Percentiles rank a stretch among this genome's conserved stretches.
Conservation (phyloP, 305 asterid species). For the Fraxinus xanthoxyloides region DNA sequence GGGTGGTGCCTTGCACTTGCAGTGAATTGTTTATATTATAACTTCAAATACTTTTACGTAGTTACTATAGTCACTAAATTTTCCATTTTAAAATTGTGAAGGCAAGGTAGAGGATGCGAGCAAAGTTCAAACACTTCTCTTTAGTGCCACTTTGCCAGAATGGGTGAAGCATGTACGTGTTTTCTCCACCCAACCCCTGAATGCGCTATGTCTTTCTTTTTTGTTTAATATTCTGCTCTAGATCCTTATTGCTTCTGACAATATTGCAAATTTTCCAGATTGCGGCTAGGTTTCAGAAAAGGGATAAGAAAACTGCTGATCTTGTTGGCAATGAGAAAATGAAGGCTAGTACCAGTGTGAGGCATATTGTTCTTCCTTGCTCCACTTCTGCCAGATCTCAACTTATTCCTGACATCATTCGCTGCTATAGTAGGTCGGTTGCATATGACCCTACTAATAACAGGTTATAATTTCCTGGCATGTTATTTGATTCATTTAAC, state of each 20-base stretch:
- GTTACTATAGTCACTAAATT: background rate
- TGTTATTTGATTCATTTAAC: background rate
- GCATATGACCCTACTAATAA: slow-evolving; percentile 7
- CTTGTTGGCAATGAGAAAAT: too few species aligned
- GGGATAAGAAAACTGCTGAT: too few species aligned
- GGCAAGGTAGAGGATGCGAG: slow-evolving; percentile 87
- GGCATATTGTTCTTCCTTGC: slow-evolving; percentile 91
- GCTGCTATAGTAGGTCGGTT: slow-evolving; percentile 87
- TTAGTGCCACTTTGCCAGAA: slow-evolving; percentile 87
- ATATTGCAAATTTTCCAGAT: slow-evolving; percentile 38
- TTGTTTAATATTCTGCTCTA: background rate
- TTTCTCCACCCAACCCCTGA: background rate
- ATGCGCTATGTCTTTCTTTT: background rate
- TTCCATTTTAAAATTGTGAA: slow-evolving; percentile 16
- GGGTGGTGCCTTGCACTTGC: background rate
- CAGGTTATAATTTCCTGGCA: background rate
- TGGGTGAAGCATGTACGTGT: slow-evolving; percentile 78
- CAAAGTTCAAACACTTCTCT: slow-evolving; percentile 93
- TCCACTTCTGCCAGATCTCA: slow-evolving; percentile 73
- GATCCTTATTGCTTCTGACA: background rate
- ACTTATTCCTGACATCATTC: slow-evolving; percentile 86
- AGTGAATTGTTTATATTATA: background rate
- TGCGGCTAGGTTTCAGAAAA: slow-evolving; percentile 49
- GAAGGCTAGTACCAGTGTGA: slow-evolving; percentile 27
- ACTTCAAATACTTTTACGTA: background rate